Conservation (phyloP, 2,329 filamentous ascomycete genomes). For the Alternaria dauci region DNA sequence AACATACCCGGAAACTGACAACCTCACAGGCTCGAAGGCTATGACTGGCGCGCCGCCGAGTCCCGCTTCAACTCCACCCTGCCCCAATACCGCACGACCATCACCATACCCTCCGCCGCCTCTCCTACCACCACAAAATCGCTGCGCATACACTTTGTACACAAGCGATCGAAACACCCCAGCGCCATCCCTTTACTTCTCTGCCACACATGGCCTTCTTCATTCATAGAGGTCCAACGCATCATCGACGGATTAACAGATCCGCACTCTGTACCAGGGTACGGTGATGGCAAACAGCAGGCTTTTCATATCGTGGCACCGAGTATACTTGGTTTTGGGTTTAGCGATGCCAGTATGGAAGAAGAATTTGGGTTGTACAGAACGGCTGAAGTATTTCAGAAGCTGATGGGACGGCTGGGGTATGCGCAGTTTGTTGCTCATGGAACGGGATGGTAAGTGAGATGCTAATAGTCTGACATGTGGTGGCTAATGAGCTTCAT, state of each 20-base stretch:
- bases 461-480: neutral
- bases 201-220: slow-evolving; percentile 71
- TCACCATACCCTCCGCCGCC: slow-evolving; percentile 49
- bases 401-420: slow-evolving; percentile 67
- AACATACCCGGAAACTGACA: neutral
- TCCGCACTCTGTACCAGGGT: slow-evolving; percentile 55
- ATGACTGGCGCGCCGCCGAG: slow-evolving; percentile 71
- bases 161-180: slow-evolving; percentile 62
- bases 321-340: slow-evolving; percentile 71
- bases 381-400: slow-evolving; percentile 65
- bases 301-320: slow-evolving; percentile 74
- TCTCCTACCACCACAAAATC: slow-evolving; percentile 36
- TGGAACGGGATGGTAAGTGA: slow-evolving; percentile 59
- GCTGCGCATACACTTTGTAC: slow-evolving; percentile 71
- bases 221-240: slow-evolving; percentile 67
- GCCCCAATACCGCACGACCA: slow-evolving; percentile 70
- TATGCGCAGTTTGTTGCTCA: slow-evolving; percentile 68
- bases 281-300: slow-evolving; percentile 31
- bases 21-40: slow-evolving; percentile 65
- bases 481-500: neutral
- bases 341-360: slow-evolving; percentile 68
- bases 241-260: slow-evolving; percentile 64
- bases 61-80: slow-evolving; percentile 64
- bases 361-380: slow-evolving; percentile 60
- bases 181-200: slow-evolving; percentile 70